Percentiles rank a stretch among this genome's conserved stretches.
These are phyloP conservation scores for Podila epicladia DNA, from an alignment of 192 early-diverging fungal species.

Conservation along the genomic window DNA sequence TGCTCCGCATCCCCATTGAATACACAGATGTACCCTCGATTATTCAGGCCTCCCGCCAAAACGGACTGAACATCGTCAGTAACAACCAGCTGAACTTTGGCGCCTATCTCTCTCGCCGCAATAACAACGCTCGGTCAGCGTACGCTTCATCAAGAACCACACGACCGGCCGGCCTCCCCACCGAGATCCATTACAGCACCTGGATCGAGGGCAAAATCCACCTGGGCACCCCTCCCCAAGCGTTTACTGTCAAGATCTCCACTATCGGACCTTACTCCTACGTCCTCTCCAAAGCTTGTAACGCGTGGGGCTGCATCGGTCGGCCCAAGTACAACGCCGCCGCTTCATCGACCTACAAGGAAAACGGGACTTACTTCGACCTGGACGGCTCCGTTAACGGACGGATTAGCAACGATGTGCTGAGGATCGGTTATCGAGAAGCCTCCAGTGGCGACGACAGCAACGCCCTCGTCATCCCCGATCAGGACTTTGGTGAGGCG, in stretches of 20 bases:
- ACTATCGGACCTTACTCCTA: conserved; percentile 94
- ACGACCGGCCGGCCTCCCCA: too few relatives aligned
- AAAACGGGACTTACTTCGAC: conserved; percentile 86
- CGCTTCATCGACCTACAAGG: conserved; percentile 74
- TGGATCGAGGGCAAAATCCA: too few relatives aligned
- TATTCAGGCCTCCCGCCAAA: too few relatives aligned
- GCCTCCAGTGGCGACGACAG: too few relatives aligned
- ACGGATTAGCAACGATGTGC: not conserved
- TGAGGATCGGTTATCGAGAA: not conserved
- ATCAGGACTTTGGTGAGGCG: conserved; percentile 18
- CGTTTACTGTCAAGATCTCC: conserved; percentile 87
- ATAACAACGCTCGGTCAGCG: too few relatives aligned
- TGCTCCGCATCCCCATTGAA: too few relatives aligned
- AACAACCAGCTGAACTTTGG: too few relatives aligned
- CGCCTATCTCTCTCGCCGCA: too few relatives aligned
- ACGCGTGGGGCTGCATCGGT: conserved; percentile 89
- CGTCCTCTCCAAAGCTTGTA: conserved; percentile 94
- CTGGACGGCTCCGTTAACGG: not conserved
- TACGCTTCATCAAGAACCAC: too few relatives aligned
- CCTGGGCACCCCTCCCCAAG: not conserved
- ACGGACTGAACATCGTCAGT: too few relatives aligned
- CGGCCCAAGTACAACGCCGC: conserved; percentile 86
- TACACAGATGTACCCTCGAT: too few relatives aligned
- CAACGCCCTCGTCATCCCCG: not conserved
- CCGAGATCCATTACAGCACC: too few relatives aligned